phyloP scores from a whole-genome alignment of 2,329 filamentous ascomycete species.

The Colletotrichum sp. region DNA sequence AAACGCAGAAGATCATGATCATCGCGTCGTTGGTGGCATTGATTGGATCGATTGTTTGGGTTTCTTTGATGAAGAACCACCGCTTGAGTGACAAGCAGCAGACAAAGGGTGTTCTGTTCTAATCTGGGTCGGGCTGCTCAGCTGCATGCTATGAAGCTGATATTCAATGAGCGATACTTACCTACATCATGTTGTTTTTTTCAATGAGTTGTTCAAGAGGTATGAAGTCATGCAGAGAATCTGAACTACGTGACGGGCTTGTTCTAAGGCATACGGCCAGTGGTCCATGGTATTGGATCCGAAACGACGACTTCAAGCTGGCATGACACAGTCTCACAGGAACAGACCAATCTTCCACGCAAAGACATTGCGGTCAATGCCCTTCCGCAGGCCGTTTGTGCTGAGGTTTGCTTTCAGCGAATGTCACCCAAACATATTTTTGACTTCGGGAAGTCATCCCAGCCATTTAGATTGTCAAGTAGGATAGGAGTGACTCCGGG shows the following conservation, averaged over 20 bases:
- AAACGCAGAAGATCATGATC: slow-evolving; percentile 47
- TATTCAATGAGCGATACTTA: neutral
- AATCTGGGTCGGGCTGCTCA: neutral
- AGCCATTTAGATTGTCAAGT: neutral
- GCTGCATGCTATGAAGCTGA: neutral
- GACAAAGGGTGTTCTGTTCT: slow-evolving; percentile 16
- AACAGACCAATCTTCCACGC: neutral
- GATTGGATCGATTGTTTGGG: neutral
- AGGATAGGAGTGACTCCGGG: neutral
- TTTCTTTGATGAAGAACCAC: slow-evolving; percentile 16
- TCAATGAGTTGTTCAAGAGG: neutral
- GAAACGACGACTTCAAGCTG: neutral
- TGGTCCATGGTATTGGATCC: neutral
- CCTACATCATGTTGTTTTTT: neutral
- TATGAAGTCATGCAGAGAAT: neutral
- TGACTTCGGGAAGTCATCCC: neutral
- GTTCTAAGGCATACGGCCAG: neutral
- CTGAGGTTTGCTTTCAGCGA: neutral
- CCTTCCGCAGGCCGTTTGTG: neutral
- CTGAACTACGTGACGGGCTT: neutral
- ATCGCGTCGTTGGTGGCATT: slow-evolving; percentile 26
- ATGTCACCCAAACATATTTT: neutral
- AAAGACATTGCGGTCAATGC: neutral
- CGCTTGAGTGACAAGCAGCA: slow-evolving; percentile 8
- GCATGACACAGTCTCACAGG: neutral